Percentiles rank a stretch among this genome's conserved stretches.
phyloP scores from a whole-genome alignment of 1,284 basidiomycete species.

The Heliocybe sulcata region DNA sequence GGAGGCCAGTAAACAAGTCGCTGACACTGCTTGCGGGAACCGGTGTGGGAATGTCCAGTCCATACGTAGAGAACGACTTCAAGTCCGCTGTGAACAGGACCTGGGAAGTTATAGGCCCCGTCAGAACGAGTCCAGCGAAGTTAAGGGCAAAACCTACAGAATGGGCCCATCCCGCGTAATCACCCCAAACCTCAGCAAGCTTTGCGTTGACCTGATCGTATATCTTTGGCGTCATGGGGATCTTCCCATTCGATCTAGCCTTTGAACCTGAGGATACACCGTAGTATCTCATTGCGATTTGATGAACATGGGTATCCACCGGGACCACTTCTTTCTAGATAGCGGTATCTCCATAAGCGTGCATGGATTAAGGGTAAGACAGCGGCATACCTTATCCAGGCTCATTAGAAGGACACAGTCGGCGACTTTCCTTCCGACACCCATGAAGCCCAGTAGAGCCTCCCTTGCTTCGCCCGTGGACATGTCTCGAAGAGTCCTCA shows the following conservation, averaged over 20 bases:
- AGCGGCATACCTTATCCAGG: conserved; percentile 69
- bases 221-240: conserved; percentile 65
- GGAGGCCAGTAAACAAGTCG: neutral
- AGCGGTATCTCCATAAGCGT: neutral
- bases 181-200: conserved; percentile 68
- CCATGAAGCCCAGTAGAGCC: conserved; percentile 76
- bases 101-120: conserved; percentile 26
- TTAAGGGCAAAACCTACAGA: conserved; percentile 41
- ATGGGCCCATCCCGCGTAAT: conserved; percentile 90
- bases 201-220: conserved; percentile 73
- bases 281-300: conserved; percentile 84
- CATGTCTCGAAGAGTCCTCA: conserved; percentile 45
- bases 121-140: neutral
- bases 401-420: conserved; percentile 96
- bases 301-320: conserved; percentile 88
- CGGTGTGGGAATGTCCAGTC: conserved; percentile 22
- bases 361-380: neutral
- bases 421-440: conserved; percentile 93
- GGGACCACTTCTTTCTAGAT: conserved; percentile 75
- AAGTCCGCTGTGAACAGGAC: conserved; percentile 52
- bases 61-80: conserved; percentile 40
- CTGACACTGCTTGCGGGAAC: conserved; percentile 5
- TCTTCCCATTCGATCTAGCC: conserved; percentile 33
- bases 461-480: conserved; percentile 58
- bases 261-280: conserved; percentile 37